Conservation (phyloP, 1,139 yeast genomes). For the Arxiozyma telluris region DNA sequence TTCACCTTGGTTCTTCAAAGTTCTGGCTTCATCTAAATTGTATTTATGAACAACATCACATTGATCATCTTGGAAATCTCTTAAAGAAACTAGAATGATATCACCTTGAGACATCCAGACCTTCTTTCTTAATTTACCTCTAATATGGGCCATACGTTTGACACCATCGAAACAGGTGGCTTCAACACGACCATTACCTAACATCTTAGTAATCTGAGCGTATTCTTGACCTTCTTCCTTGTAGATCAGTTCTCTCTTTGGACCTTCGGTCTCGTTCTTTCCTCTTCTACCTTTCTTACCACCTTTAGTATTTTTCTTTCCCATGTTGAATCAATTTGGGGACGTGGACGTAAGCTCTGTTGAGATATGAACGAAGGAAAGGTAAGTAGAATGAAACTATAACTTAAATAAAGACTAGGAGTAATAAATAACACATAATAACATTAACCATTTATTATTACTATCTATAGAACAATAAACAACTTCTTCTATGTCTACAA, state of each 20-base stretch:
- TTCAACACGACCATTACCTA: constrained; percentile 96
- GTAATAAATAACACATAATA: too few species aligned
- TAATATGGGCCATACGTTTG: constrained; percentile 92
- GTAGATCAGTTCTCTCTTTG: constrained; percentile 86
- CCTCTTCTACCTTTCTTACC: constrained; percentile 92
- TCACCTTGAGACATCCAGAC: constrained; percentile 99
- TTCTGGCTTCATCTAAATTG: constrained; percentile 96
- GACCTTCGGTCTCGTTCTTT: constrained; percentile 85
- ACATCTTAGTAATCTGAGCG: constrained; percentile 96
- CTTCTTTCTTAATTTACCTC: constrained; percentile 98
- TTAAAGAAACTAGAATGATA: constrained; percentile 84
- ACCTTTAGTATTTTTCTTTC: constrained; percentile 35
- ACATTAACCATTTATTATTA: neutral
- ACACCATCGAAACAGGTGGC: constrained; percentile 90
- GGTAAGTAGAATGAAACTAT: neutral
- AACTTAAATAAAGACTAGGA: too few species aligned
- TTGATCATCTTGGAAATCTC: constrained; percentile 98
- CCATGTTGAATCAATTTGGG: constrained; percentile 30
- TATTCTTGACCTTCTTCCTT: constrained; percentile 98
- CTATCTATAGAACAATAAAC: too few species aligned
- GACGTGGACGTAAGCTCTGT: neutral
- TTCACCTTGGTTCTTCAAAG: constrained; percentile 92
- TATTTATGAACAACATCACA: constrained; percentile 97
- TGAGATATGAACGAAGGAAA: neutral
- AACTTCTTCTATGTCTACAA: neutral